phyloP scores from a whole-genome alignment of 2,329 filamentous ascomycete genomes.

The Beauveria sp. region DNA sequence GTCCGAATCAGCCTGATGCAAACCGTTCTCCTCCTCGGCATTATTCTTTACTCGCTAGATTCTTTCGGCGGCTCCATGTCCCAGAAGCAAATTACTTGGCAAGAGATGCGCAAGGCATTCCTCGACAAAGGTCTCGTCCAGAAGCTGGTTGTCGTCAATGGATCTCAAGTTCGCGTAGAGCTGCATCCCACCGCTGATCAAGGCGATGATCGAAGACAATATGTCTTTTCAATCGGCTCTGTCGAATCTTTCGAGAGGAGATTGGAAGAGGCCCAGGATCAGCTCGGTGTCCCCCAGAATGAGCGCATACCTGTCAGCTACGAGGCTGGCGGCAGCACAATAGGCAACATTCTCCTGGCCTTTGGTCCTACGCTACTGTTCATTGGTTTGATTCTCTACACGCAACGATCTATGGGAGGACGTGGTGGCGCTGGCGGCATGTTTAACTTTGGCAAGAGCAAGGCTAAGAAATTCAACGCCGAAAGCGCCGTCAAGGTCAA shows the following conservation, averaged over 20 bases:
- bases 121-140: slow-evolving; percentile 93
- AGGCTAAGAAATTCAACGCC: slow-evolving; percentile 95
- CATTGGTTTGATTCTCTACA: slow-evolving; percentile 73
- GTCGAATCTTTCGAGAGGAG: slow-evolving; percentile 86
- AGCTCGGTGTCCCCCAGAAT: slow-evolving; percentile 75
- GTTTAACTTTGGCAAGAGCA: slow-evolving; percentile 93
- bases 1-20: slow-evolving; percentile 28
- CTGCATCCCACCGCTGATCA: slow-evolving; percentile 70
- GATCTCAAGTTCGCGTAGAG: slow-evolving; percentile 66
- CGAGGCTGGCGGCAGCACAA: slow-evolving; percentile 65
- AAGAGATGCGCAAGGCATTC: slow-evolving; percentile 90
- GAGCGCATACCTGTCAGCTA: slow-evolving; percentile 94
- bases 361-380: slow-evolving; percentile 86
- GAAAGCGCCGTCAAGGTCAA: slow-evolving; percentile 95
- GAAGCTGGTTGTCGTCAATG: slow-evolving; percentile 76
- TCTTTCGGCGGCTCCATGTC: slow-evolving; percentile 33
- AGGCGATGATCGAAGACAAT: slow-evolving; percentile 35
- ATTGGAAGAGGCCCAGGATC: slow-evolving; percentile 79
- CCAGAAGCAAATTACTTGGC: slow-evolving; percentile 83
- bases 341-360: slow-evolving; percentile 62
- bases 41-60: slow-evolving; percentile 47
- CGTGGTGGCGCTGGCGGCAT: slow-evolving; percentile 64
- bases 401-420: slow-evolving; percentile 66
- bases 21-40: slow-evolving; percentile 33
- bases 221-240: slow-evolving; percentile 93